Conservation (phyloP, 164 flowering plant species). For the Tetrastigma voinierianum region DNA sequence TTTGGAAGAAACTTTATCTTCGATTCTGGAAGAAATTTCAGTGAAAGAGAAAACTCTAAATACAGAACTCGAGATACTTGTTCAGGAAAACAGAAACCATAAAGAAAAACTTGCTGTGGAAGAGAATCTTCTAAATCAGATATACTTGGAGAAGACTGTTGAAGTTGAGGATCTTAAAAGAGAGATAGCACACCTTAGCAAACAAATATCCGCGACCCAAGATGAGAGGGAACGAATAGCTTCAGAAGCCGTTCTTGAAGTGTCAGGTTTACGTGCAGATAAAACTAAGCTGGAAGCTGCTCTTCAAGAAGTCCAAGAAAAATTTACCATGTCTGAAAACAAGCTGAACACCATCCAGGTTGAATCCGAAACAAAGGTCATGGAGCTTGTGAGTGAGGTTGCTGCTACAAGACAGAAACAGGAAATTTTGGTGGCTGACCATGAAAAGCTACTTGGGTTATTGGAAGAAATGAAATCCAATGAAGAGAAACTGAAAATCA, state of each 20-base stretch:
- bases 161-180: constrained; percentile 60
- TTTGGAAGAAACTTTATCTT: constrained; percentile 38
- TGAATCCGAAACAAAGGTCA: constrained; percentile 43
- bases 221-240: constrained; percentile 43
- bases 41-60: constrained; percentile 46
- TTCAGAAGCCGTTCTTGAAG: constrained; percentile 49
- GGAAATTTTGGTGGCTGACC: constrained; percentile 43
- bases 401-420: constrained; percentile 41
- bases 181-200: constrained; percentile 48
- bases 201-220: constrained; percentile 38
- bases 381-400: constrained; percentile 37
- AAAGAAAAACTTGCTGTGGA: constrained; percentile 40
- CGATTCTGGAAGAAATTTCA: constrained; percentile 39
- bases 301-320: constrained; percentile 42
- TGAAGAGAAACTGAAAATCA: constrained; percentile 48
- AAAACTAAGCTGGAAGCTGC: constrained; percentile 48
- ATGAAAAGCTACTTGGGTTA: constrained; percentile 37
- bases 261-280: constrained; percentile 49
- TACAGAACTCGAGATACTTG: constrained; percentile 53
- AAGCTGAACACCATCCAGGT: constrained; percentile 30
- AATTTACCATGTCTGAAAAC: constrained; percentile 28
- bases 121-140: constrained; percentile 44
- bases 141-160: constrained; percentile 40
- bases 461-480: constrained; percentile 43
- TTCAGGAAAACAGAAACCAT: constrained; percentile 41